A percentile compares a stretch with the other conserved stretches of the same genome.
Evolutionary conservation across 2,329 filamentous ascomycete genomes (phyloP).

Genomic region (Dactylellina sp.): DNA sequence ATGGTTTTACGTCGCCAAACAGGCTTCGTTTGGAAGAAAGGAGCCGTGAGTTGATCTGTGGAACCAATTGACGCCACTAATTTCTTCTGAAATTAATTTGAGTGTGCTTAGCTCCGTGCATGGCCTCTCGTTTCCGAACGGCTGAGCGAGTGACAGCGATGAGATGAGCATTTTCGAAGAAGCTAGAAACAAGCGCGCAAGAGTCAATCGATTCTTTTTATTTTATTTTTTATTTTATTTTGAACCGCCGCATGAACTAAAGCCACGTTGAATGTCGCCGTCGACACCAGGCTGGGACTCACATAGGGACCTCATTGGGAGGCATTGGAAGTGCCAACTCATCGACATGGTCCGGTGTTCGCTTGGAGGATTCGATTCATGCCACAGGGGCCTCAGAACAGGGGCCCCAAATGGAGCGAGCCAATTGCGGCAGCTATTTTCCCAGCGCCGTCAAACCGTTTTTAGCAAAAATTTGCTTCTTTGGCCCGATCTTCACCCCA

Average conservation of each 20-base stretch:
- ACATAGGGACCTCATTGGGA: constrained; percentile 30
- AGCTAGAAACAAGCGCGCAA: background rate
- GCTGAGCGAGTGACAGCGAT: constrained; percentile 9
- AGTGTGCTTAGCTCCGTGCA: constrained; percentile 7
- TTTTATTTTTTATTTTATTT: background rate
- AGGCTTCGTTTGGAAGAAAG: constrained; percentile 45
- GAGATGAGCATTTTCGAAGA: constrained; percentile 22
- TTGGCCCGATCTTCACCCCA: constrained; percentile 38
- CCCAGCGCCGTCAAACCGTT: constrained; percentile 45
- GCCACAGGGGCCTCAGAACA: constrained; percentile 34
- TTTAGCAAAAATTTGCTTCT: constrained; percentile 42
- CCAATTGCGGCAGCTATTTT: constrained; percentile 41
- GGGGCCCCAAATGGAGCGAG: constrained; percentile 37
- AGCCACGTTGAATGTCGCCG: constrained; percentile 47
- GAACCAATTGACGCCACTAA: constrained; percentile 54
- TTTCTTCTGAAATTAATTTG: constrained; percentile 51
- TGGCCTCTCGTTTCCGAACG: constrained; percentile 21
- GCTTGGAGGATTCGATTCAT: constrained; percentile 48
- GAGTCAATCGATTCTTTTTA: no score
- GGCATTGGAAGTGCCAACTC: constrained; percentile 44
- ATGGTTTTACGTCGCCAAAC: constrained; percentile 1
- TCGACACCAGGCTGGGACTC: constrained; percentile 27
- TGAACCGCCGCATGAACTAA: constrained; percentile 36
- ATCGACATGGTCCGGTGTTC: constrained; percentile 51
- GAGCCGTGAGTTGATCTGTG: constrained; percentile 36